Percentiles rank a stretch among this genome's conserved stretches.
These are phyloP conservation scores for Paramarasmius palmivorus DNA, from an alignment of 1,284 basidiomycete species.

Conservation along the genomic window DNA sequence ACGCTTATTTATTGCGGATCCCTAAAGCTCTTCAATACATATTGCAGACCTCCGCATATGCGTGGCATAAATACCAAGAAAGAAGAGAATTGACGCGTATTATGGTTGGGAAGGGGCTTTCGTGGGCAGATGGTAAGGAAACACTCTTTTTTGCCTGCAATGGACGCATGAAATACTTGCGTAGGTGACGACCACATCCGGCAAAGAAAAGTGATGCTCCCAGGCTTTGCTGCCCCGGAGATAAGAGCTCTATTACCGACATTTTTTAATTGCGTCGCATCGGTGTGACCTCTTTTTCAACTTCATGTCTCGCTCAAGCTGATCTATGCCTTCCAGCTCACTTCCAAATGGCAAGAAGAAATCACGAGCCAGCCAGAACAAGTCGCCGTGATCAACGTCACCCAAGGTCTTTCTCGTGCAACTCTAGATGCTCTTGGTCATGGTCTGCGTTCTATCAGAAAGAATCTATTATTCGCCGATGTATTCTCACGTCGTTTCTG, in stretches of 20 bases:
- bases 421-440: constrained; percentile 47
- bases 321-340: neutral
- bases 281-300: neutral
- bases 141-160: neutral
- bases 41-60: constrained; percentile 16
- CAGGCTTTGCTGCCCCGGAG: constrained; percentile 18
- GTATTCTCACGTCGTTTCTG: neutral
- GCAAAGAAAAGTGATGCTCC: constrained; percentile 19
- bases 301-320: neutral
- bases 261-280: constrained; percentile 7
- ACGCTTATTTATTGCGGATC: constrained; percentile 16
- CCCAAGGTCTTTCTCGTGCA: constrained; percentile 38
- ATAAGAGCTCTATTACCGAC: constrained; percentile 14
- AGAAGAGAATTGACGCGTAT: neutral
- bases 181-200: constrained; percentile 19
- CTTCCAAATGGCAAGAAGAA: constrained; percentile 9
- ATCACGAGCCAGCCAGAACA: constrained; percentile 26
- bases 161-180: neutral
- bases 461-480: too few species aligned
- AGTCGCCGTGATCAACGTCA: constrained; percentile 40
- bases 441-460: constrained; percentile 25
- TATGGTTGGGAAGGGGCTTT: neutral
- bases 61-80: constrained; percentile 10
- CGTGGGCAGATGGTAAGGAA: constrained; percentile 4
- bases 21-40: constrained; percentile 22